phyloP scores from a whole-genome alignment of 306 rosid species.

The Inga laurina region DNA sequence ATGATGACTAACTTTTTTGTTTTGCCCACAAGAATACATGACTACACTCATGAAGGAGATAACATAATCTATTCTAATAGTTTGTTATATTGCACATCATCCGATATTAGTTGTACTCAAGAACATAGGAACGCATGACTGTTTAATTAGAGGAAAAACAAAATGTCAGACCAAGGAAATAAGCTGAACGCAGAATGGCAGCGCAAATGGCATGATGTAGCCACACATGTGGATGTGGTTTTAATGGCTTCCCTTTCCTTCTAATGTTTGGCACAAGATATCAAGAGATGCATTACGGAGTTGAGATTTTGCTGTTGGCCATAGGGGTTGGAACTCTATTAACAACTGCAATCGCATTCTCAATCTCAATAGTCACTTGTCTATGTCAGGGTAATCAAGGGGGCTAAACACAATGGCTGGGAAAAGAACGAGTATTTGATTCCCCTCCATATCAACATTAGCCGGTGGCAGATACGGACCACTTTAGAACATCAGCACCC shows the following conservation, averaged over 20 bases:
- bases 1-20: neutral
- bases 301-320: neutral
- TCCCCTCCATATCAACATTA: neutral
- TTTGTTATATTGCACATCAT: neutral
- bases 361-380: neutral
- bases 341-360: neutral
- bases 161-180: neutral
- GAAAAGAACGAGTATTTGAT: neutral
- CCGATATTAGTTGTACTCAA: neutral
- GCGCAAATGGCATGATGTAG: neutral
- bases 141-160: neutral
- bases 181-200: neutral
- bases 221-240: no score
- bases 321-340: neutral
- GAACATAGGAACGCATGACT: neutral
- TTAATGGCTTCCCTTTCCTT: neutral
- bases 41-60: neutral
- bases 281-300: neutral
- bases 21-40: no score
- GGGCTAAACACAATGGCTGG: neutral
- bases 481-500: constrained; percentile 1
- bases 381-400: neutral
- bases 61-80: neutral
- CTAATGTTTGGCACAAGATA: neutral
- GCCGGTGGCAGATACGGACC: neutral